Conservation (phyloP, 2,329 filamentous ascomycete genomes). For the Penicillium vulpinum region DNA sequence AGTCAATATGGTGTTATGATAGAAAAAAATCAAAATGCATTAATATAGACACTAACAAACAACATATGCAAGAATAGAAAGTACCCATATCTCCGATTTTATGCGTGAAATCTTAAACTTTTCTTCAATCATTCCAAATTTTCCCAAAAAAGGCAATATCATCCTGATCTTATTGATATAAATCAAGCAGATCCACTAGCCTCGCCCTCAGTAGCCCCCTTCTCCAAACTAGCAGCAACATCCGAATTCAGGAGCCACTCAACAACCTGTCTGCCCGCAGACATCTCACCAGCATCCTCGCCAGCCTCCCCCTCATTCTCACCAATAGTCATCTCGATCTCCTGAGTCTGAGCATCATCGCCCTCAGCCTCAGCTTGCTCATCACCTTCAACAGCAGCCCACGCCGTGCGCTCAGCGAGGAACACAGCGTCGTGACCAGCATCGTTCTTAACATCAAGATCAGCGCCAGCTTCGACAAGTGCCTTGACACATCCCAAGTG, state of each 20-base stretch:
- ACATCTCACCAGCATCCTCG: slow-evolving; percentile 25
- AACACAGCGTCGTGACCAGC: slow-evolving; percentile 80
- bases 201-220: slow-evolving; percentile 28
- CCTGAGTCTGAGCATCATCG: slow-evolving; percentile 19
- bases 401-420: slow-evolving; percentile 69
- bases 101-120: slow-evolving; percentile 12
- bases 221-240: slow-evolving; percentile 37
- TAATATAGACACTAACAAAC: slow-evolving; percentile 13
- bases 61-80: slow-evolving; percentile 8
- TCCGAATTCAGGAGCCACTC: slow-evolving; percentile 45
- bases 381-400: slow-evolving; percentile 57
- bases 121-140: slow-evolving; percentile 16
- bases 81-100: slow-evolving; percentile 16
- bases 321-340: slow-evolving; percentile 29
- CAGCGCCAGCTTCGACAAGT: slow-evolving; percentile 73
- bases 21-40: slow-evolving; percentile 1
- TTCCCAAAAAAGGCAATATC: slow-evolving; percentile 1
- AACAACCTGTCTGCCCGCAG: slow-evolving; percentile 42
- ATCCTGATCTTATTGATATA: neutral
- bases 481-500: slow-evolving; percentile 78
- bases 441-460: slow-evolving; percentile 75
- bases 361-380: slow-evolving; percentile 24
- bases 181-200: slow-evolving; percentile 19
- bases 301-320: slow-evolving; percentile 18
- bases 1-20: neutral